Evolutionary conservation across 305 asterid species (phyloP).

Genomic region (Rubia peregrina): DNA sequence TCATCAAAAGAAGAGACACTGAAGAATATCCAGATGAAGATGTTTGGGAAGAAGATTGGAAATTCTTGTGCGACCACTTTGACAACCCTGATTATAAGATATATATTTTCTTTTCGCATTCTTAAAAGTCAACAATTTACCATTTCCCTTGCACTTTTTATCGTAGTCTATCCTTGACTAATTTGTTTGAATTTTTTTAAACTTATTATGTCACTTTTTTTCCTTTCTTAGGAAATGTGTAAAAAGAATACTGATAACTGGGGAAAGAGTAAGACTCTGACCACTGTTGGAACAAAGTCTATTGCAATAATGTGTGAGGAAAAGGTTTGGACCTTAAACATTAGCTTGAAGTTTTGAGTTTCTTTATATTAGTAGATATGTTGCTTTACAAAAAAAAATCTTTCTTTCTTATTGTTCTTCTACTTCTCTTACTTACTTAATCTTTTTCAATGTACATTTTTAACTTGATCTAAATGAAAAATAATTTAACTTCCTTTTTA

Average conservation of each 20-base stretch:
- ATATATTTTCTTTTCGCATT: too few relatives aligned
- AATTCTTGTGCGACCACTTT: background rate
- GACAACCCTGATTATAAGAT: background rate
- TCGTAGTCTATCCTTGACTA: background rate
- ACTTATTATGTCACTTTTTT: too few relatives aligned
- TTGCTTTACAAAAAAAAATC: too few relatives aligned
- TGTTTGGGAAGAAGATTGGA: background rate
- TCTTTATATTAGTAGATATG: too few relatives aligned
- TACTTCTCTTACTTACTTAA: too few relatives aligned
- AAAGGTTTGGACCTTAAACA: background rate
- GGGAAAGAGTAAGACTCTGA: background rate
- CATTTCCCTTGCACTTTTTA: too few relatives aligned
- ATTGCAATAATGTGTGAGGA: background rate
- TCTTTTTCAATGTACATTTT: too few relatives aligned
- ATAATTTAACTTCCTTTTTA: background rate
- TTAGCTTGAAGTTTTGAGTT: too few relatives aligned
- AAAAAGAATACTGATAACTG: background rate
- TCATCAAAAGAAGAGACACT: background rate
- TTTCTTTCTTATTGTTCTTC: too few relatives aligned
- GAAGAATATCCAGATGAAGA: background rate
- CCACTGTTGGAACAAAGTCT: background rate
- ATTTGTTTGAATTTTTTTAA: too few relatives aligned
- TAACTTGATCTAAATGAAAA: too few relatives aligned
- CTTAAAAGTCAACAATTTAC: too few relatives aligned
- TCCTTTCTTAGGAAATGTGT: background rate